These are phyloP conservation scores for Populus alba DNA, from an alignment of 345 rosid species.

Conservation along the genomic window DNA sequence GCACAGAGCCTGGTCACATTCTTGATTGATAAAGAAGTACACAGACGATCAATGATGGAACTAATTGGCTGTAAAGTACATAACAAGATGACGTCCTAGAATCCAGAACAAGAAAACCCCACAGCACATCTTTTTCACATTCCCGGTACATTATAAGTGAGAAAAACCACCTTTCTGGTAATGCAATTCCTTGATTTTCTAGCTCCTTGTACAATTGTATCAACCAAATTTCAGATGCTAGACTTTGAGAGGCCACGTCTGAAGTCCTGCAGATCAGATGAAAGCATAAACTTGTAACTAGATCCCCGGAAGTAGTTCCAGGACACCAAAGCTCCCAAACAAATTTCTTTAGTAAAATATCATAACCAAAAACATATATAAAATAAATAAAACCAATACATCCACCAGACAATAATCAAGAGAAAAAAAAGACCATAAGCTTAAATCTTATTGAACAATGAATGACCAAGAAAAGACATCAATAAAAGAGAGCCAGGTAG, in stretches of 20 bases:
- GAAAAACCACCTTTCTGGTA: conserved; percentile 71
- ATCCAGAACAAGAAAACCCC: background rate
- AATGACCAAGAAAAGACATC: background rate
- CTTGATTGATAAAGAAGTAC: background rate
- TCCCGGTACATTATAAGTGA: background rate
- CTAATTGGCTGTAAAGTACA: conserved; percentile 4
- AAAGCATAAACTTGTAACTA: conserved; percentile 12
- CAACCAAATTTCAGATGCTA: conserved; percentile 63
- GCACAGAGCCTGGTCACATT: background rate
- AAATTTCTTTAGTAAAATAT: background rate
- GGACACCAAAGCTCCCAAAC: background rate
- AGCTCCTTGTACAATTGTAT: conserved; percentile 57
- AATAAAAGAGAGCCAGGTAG: background rate
- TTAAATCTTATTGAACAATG: background rate
- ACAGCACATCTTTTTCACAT: background rate
- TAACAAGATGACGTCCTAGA: background rate
- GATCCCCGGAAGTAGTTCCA: background rate
- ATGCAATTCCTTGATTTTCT: conserved; percentile 62
- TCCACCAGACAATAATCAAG: background rate
- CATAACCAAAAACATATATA: background rate
- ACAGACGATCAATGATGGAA: background rate
- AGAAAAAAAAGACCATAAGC: background rate
- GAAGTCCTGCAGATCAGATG: conserved; percentile 42
- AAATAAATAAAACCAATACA: background rate
- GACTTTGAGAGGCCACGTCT: conserved; percentile 41